Percentiles rank a stretch among this genome's conserved stretches.
phyloP scores from a whole-genome alignment of 2,329 filamentous ascomycete genomes.

The Xylariaceae sp. region DNA sequence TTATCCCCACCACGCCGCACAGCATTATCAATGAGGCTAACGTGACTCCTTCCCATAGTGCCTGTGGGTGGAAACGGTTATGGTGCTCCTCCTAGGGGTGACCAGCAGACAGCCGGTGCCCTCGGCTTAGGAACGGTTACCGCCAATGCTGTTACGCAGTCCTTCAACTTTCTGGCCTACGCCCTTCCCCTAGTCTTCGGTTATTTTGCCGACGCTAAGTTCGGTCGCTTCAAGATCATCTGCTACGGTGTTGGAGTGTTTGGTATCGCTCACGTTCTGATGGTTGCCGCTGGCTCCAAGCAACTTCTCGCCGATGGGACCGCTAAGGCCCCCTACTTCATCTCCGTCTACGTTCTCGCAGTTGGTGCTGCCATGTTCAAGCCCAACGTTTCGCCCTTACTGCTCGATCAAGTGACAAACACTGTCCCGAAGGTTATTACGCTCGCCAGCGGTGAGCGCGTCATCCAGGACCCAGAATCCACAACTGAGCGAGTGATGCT shows the following conservation, averaged over 20 bases:
- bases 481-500: constrained; percentile 72
- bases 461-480: constrained; percentile 72
- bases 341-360: constrained; percentile 58
- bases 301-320: constrained; percentile 52
- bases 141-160: constrained; percentile 59
- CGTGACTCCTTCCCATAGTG: constrained; percentile 40
- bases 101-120: constrained; percentile 61
- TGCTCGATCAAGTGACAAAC: constrained; percentile 69
- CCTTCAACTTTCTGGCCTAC: constrained; percentile 65
- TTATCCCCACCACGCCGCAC: too few relatives aligned
- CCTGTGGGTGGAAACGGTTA: constrained; percentile 57
- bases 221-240: constrained; percentile 75
- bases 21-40: constrained; percentile 3
- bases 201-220: constrained; percentile 70
- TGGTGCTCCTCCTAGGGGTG: constrained; percentile 49
- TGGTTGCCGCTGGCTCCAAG: constrained; percentile 65
- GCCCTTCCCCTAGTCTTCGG: constrained; percentile 61
- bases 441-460: constrained; percentile 62
- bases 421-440: constrained; percentile 61
- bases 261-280: constrained; percentile 71
- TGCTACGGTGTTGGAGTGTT: constrained; percentile 72
- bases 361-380: constrained; percentile 76
- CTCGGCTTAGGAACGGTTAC: constrained; percentile 63
- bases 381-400: constrained; percentile 71
- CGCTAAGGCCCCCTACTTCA: constrained; percentile 58